Percentiles rank a stretch among this genome's conserved stretches.
These are phyloP conservation scores for Cyberlindnera subsufficiens DNA, from an alignment of 805 yeast species.

Conservation along the genomic window DNA sequence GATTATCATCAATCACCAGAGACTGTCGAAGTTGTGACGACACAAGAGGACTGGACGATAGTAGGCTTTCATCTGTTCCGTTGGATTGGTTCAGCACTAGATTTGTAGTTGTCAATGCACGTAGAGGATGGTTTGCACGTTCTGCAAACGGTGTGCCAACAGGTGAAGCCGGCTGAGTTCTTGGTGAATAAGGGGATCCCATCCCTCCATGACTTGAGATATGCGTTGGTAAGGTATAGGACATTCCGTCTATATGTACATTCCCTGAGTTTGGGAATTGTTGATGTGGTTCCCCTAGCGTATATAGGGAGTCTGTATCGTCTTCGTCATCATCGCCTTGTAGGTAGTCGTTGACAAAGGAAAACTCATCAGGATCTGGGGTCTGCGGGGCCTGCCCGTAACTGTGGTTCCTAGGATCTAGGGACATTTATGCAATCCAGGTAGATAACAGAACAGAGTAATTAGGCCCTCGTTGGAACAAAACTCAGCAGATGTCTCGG, in stretches of 20 bases:
- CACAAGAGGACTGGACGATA: slow-evolving; percentile 10
- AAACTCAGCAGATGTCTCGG: no score
- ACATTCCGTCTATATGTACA: no score
- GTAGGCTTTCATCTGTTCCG: slow-evolving; percentile 20
- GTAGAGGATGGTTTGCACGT: slow-evolving; percentile 19
- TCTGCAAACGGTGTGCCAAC: slow-evolving; percentile 20
- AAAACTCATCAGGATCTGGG: slow-evolving; percentile 14
- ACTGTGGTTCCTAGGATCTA: slow-evolving; percentile 18
- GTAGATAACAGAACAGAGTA: no score
- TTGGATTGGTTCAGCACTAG: slow-evolving; percentile 18
- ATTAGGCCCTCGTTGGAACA: neutral
- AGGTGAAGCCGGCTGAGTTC: slow-evolving; percentile 20
- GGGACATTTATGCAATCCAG: slow-evolving; percentile 11
- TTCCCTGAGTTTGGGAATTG: no score
- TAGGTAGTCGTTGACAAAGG: slow-evolving; percentile 8
- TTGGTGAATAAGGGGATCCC: slow-evolving; percentile 3
- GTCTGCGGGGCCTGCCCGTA: slow-evolving; percentile 10
- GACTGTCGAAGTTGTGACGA: slow-evolving; percentile 3
- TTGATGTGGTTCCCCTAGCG: slow-evolving; percentile 11
- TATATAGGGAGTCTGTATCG: slow-evolving; percentile 13
- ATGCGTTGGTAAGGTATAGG: slow-evolving; percentile 1
- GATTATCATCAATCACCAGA: slow-evolving; percentile 2
- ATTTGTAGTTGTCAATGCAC: slow-evolving; percentile 22
- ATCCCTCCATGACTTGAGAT: neutral
- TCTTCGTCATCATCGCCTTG: slow-evolving; percentile 2